phyloP scores from a whole-genome alignment of 2,329 filamentous ascomycete species.

The Rugonectria rugulosa region DNA sequence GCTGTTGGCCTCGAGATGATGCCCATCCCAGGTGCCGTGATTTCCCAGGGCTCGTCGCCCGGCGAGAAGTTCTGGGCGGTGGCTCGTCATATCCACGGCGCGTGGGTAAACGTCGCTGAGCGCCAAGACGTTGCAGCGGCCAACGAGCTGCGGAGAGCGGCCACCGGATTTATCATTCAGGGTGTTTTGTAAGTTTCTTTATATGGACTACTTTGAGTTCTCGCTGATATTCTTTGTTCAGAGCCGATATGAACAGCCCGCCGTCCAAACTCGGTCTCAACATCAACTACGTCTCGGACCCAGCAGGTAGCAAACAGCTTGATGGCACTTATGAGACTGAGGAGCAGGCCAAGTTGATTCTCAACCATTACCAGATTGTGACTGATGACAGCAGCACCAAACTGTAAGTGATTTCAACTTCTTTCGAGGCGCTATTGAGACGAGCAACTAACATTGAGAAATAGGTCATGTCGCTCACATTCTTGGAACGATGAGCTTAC shows the following conservation, averaged over 20 bases:
- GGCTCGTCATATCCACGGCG: slow-evolving; percentile 6
- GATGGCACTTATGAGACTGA: background rate
- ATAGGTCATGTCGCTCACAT: slow-evolving; percentile 13
- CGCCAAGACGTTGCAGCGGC: slow-evolving; percentile 14
- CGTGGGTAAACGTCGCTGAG: slow-evolving; percentile 6
- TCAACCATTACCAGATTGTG: slow-evolving; percentile 10
- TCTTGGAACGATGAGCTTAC: slow-evolving; percentile 14
- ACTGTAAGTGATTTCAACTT: slow-evolving; percentile 7
- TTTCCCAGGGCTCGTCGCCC: background rate
- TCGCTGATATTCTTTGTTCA: background rate
- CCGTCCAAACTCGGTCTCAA: background rate
- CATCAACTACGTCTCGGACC: slow-evolving; percentile 14
- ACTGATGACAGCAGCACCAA: slow-evolving; percentile 15
- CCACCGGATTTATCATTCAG: slow-evolving; percentile 10
- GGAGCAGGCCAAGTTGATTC: background rate
- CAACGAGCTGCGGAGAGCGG: slow-evolving; percentile 9
- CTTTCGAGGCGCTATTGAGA: too few species aligned
- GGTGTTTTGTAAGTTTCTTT: slow-evolving; percentile 8
- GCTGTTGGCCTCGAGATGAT: slow-evolving; percentile 17
- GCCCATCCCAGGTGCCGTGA: slow-evolving; percentile 3
- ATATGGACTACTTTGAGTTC: too few species aligned
- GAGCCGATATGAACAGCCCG: slow-evolving; percentile 1
- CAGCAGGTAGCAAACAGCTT: slow-evolving; percentile 11
- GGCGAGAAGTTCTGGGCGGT: slow-evolving; percentile 8
- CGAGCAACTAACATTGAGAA: background rate